Evolutionary conservation across 805 yeast genomes (phyloP).

Genomic region (Debaryomyces tyrocola): DNA sequence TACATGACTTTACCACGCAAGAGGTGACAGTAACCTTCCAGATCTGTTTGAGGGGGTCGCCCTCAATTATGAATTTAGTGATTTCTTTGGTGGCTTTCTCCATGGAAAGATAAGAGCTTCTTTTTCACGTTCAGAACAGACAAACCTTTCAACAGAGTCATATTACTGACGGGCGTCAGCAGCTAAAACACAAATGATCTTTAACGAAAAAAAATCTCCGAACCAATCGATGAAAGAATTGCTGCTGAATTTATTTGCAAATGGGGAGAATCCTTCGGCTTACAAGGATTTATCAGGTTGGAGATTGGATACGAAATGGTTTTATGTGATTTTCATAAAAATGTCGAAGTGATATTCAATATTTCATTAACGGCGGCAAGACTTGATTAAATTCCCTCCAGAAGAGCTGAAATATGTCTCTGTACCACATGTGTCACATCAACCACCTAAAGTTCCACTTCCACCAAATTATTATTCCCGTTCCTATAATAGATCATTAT

Average conservation of each 20-base stretch:
- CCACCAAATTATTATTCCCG: neutral
- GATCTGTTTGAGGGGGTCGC: slow-evolving; percentile 60
- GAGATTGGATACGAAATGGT: slow-evolving; percentile 65
- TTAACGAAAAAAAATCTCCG: slow-evolving; percentile 22
- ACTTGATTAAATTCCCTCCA: slow-evolving; percentile 39
- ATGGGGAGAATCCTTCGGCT: slow-evolving; percentile 54
- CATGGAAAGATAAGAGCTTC: neutral
- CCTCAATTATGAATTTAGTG: slow-evolving; percentile 62
- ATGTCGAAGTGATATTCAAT: slow-evolving; percentile 47
- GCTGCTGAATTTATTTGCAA: slow-evolving; percentile 53
- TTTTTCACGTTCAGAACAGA: neutral
- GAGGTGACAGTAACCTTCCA: slow-evolving; percentile 42
- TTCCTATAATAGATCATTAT: slow-evolving; percentile 6
- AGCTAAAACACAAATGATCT: too few species aligned
- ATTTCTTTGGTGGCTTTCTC: slow-evolving; percentile 38
- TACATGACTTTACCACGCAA: slow-evolving; percentile 57
- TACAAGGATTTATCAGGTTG: slow-evolving; percentile 59
- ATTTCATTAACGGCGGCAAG: slow-evolving; percentile 37
- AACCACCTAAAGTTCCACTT: neutral
- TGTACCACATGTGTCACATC: too few species aligned
- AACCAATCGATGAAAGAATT: slow-evolving; percentile 34
- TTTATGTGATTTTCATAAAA: slow-evolving; percentile 56
- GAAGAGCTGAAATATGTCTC: neutral
- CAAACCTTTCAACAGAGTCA: slow-evolving; percentile 25
- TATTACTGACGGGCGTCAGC: slow-evolving; percentile 66